These are phyloP conservation scores for Gonapodya prolifera DNA, from an alignment of 192 early-diverging fungal species.

Conservation along the genomic window DNA sequence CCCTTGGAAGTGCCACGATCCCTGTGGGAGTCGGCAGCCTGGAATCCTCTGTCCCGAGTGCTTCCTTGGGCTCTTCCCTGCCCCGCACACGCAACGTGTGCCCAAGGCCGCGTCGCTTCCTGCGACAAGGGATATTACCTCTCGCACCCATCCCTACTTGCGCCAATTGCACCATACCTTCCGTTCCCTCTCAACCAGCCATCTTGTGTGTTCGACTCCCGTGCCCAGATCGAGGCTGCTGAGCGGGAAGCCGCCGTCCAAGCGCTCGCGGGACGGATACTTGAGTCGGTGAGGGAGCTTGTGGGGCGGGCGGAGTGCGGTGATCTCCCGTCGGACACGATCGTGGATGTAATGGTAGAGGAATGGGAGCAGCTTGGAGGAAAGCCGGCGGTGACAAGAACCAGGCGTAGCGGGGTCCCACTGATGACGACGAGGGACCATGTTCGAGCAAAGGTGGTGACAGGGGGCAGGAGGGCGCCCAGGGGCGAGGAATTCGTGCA, in stretches of 20 bases:
- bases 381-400: not conserved
- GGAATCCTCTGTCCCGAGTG: not conserved
- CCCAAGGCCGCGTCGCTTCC: not conserved
- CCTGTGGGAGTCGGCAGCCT: not conserved
- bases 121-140: not conserved
- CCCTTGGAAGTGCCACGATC: not conserved
- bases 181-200: conserved; percentile 7
- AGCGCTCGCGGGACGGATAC: not conserved
- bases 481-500: not conserved
- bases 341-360: not conserved
- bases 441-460: not conserved
- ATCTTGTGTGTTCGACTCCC: not conserved
- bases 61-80: not conserved
- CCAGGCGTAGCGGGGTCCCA: not conserved
- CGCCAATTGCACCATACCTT: not conserved
- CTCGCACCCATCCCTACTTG: not conserved
- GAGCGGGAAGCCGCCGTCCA: not conserved
- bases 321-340: not conserved
- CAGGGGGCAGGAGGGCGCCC: not conserved
- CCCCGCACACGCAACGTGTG: not conserved
- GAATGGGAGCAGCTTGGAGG: not conserved
- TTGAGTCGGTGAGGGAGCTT: not conserved
- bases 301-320: not conserved
- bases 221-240: not conserved
- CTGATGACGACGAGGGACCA: not conserved